phyloP scores from a whole-genome alignment of 2,329 filamentous ascomycete genomes.

The Fusarium sp. region DNA sequence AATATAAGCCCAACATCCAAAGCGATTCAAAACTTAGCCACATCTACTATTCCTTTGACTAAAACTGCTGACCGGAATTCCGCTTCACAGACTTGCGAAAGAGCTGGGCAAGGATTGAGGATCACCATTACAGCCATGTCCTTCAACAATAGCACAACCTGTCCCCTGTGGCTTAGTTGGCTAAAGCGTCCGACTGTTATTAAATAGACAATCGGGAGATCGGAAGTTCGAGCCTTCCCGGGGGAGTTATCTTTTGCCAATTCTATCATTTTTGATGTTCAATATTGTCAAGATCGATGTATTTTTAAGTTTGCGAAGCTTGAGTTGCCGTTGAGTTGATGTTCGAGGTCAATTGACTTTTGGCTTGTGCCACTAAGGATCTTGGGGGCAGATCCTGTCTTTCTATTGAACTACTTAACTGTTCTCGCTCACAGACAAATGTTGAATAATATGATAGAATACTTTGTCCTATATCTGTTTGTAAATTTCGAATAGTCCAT shows the following conservation, averaged over 20 bases:
- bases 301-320: not conserved
- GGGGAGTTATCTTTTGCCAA: conserved; percentile 36
- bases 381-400: too few relatives aligned
- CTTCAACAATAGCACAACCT: not conserved
- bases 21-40: not conserved
- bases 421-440: not conserved
- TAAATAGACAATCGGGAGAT: conserved; percentile 46
- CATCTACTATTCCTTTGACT: rapidly evolving
- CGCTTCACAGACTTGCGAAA: not conserved
- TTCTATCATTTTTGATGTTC: not conserved
- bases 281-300: not conserved
- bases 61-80: not conserved
- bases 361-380: too few relatives aligned
- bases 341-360: not conserved
- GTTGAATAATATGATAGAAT: not conserved
- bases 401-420: not conserved
- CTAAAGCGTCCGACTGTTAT: conserved; percentile 45
- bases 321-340: not conserved
- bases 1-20: rapidly evolving
- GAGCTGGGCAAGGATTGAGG: not conserved
- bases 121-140: rapidly evolving
- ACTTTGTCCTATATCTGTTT: not conserved
- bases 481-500: too few relatives aligned
- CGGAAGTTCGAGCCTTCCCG: conserved; percentile 48
- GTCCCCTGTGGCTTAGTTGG: conserved; percentile 44